Evolutionary conservation across 345 rosid genomes (phyloP).

Genomic region (Melaleuca quinquenervia): DNA sequence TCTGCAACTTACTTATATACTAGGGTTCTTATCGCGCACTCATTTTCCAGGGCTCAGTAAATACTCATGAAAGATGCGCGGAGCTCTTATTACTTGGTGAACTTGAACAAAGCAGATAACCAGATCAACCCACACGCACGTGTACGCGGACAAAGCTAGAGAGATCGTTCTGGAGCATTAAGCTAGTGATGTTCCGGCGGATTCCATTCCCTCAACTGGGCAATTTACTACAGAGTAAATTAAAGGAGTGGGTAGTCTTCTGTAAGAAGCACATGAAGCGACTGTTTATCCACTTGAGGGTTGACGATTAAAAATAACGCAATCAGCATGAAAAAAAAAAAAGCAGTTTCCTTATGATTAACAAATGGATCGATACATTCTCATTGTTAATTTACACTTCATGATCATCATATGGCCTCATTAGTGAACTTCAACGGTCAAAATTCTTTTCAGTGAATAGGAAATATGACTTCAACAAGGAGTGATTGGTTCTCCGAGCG

Average conservation of each 20-base stretch:
- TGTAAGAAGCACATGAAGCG: not conserved
- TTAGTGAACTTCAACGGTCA: too few relatives aligned
- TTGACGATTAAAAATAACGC: not conserved
- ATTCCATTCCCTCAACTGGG: not conserved
- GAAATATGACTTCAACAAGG: accelerated
- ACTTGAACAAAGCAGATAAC: not conserved
- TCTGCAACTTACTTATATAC: not conserved
- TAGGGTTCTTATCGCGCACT: not conserved
- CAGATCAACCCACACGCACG: not conserved
- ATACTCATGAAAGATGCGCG: not conserved
- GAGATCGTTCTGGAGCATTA: not conserved
- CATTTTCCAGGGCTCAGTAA: not conserved
- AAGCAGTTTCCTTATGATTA: not conserved
- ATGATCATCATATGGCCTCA: not conserved
- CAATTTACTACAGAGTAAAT: accelerated
- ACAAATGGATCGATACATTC: not conserved
- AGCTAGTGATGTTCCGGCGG: not conserved
- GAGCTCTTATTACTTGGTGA: not conserved
- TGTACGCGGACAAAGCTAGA: not conserved
- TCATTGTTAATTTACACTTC: not conserved
- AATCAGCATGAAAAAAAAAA: not conserved
- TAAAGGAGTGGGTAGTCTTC: not conserved
- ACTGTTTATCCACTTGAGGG: not conserved
- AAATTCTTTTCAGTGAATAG: accelerated
- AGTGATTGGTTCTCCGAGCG: too few relatives aligned